Base-by-base conservation (phyloP, 768 basidiomycete species). In the Trametes meyenii region DNA sequence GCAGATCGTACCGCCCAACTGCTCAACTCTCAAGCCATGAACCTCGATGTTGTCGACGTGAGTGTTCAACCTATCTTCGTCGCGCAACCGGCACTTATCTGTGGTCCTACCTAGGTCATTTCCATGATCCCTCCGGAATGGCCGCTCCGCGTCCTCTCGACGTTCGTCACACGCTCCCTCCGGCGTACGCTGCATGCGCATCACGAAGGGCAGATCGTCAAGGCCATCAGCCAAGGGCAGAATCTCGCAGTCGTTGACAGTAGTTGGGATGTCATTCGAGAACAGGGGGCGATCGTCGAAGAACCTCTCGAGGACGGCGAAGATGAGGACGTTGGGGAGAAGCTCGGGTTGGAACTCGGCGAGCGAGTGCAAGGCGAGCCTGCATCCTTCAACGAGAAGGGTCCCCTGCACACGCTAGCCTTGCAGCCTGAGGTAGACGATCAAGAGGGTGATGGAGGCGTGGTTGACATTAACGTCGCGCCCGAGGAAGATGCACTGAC, bases 121-220 rank as follows among this genome's bases (percentile, higher is more conserved):
- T 73, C 85, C 49, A 71, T 85, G 38, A 78, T 96, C 8, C 94
- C 94, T 4, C 71, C 83, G 52, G 77, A 83, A 26, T 96, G 94
- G 94, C 84, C 93, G 1, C 75, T 96, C 14, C 78, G 81, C 19
- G 74, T 83, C 11, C 79, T 96, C 60, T 85, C 91, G 0, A 84
- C 87, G 4, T 95, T 96, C 78, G 77, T 96, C 26, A 75, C 85
- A 4, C 87, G 92, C 16, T 92, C 92, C 3, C 83, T 94, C 60
- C 83, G 92, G 23, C 81, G 90, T 64, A 84, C 86, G 10, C 74
- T 93, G 23, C 94, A 96, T 68, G 75, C 80, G 13, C 74, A 77
- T 21, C 85, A 88, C 48, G 89, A 94, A 71, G 85, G 84, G 6
- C 81, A 85, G 70, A 88, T 96, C 53, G 72, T 95, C 58, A 96